phyloP scores from a whole-genome alignment of 2,329 filamentous ascomycete genomes.

The Alternaria burnsii region DNA sequence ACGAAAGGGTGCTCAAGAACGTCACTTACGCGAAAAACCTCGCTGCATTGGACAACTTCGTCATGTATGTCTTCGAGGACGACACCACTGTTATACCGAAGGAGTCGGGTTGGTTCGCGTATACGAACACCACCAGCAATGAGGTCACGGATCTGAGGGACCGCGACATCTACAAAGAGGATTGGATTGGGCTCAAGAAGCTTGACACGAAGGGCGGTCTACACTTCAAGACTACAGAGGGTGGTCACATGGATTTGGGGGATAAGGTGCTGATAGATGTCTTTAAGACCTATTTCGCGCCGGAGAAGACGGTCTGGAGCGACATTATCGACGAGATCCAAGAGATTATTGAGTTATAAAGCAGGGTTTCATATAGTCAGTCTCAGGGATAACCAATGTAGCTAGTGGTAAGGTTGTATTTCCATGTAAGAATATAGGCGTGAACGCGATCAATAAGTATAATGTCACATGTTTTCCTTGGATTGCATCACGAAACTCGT shows the following conservation, averaged over 20 bases:
- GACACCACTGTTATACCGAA: constrained; percentile 89
- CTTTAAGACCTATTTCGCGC: constrained; percentile 73
- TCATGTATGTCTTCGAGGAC: constrained; percentile 88
- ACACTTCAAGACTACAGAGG: constrained; percentile 75
- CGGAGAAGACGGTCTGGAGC: constrained; percentile 29
- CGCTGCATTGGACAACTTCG: constrained; percentile 75
- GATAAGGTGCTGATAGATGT: constrained; percentile 71
- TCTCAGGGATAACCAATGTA: too few species aligned
- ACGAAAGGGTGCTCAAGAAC: constrained; percentile 82
- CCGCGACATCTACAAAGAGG: constrained; percentile 80
- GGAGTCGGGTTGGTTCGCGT: constrained; percentile 89
- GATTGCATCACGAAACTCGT: neutral
- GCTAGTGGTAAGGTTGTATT: neutral
- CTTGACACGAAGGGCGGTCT: constrained; percentile 83
- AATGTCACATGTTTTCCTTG: neutral
- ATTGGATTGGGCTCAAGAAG: constrained; percentile 87
- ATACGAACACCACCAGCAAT: constrained; percentile 70
- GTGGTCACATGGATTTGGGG: constrained; percentile 83
- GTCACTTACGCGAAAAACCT: constrained; percentile 76
- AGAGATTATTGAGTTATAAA: constrained; percentile 40
- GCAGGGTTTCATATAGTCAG: neutral
- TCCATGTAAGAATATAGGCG: neutral
- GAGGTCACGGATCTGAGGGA: constrained; percentile 73
- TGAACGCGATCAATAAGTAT: neutral
- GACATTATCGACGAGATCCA: constrained; percentile 20